These are phyloP conservation scores for Aphelidium insulamus DNA, from an alignment of 371 early-diverging fungal genomes.

Conservation along the genomic window DNA sequence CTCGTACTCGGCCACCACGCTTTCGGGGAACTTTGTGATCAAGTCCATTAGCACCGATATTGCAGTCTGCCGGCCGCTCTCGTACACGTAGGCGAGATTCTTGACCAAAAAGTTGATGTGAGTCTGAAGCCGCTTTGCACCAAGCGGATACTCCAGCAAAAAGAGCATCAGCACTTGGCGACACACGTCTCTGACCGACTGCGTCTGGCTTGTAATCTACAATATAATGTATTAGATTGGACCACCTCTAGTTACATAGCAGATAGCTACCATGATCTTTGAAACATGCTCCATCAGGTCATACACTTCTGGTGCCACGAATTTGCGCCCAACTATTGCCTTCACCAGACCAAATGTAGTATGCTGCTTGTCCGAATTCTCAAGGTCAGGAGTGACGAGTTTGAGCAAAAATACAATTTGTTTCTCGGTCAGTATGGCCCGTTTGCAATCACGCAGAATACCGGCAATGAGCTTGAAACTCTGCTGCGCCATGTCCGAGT, in stretches of 20 bases:
- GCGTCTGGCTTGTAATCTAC: slow-evolving; percentile 56
- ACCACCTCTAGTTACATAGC: no score
- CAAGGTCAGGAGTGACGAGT: slow-evolving; percentile 65
- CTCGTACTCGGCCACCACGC: slow-evolving; percentile 38
- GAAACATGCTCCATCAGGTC: slow-evolving; percentile 63
- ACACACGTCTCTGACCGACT: slow-evolving; percentile 54
- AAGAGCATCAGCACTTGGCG: slow-evolving; percentile 63
- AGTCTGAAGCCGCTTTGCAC: slow-evolving; percentile 42
- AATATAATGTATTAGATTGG: no score
- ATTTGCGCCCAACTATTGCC: slow-evolving; percentile 59
- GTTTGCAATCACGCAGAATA: slow-evolving; percentile 38
- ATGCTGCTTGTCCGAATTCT: slow-evolving; percentile 57
- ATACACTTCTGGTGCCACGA: slow-evolving; percentile 68
- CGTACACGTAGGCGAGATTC: slow-evolving; percentile 69
- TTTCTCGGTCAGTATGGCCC: slow-evolving; percentile 22
- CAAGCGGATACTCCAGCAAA: slow-evolving; percentile 82
- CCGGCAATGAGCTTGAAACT: slow-evolving; percentile 56
- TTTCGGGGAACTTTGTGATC: slow-evolving; percentile 49
- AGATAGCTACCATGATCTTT: slow-evolving; percentile 61
- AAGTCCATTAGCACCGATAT: slow-evolving; percentile 59
- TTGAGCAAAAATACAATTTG: slow-evolving; percentile 56
- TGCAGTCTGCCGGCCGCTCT: slow-evolving; percentile 69
- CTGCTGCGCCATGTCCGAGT: slow-evolving; percentile 45
- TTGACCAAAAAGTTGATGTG: slow-evolving; percentile 65
- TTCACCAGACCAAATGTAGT: slow-evolving; percentile 64